phyloP scores from a whole-genome alignment of 805 yeast genomes.

The Nakazawaea holstii region DNA sequence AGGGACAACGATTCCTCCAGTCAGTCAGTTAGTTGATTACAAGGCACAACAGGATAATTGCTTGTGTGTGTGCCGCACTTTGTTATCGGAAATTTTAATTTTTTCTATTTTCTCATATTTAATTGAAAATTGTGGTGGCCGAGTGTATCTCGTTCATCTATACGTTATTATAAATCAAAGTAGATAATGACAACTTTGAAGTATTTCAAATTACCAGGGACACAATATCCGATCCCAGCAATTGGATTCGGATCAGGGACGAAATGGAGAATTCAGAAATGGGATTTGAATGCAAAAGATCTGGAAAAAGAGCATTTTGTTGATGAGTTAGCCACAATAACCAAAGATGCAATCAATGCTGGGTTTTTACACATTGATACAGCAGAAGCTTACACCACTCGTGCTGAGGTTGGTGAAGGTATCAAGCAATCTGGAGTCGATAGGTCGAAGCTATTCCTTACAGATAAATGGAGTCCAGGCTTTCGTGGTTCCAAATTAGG shows the following conservation, averaged over 20 bases:
- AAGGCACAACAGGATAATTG: no score
- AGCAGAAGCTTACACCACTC: constrained; percentile 64
- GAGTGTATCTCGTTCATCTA: no score
- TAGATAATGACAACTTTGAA: not conserved
- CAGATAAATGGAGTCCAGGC: constrained; percentile 53
- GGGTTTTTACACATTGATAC: constrained; percentile 63
- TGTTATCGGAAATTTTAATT: no score
- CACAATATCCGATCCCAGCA: constrained; percentile 31
- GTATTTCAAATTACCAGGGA: constrained; percentile 19
- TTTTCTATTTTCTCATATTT: no score
- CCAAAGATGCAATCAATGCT: constrained; percentile 39
- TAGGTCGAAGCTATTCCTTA: constrained; percentile 50
- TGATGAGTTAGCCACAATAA: constrained; percentile 39
- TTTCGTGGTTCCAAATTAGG: constrained; percentile 23
- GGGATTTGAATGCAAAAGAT: constrained; percentile 15
- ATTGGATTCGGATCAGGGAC: constrained; percentile 61
- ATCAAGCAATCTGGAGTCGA: constrained; percentile 33
- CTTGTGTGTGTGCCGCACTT: no score
- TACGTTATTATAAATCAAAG: not conserved
- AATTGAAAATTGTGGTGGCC: no score
- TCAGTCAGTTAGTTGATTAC: no score
- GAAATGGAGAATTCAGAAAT: constrained; percentile 39
- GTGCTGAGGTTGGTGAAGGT: constrained; percentile 53
- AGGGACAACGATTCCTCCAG: no score
- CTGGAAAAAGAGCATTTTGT: constrained; percentile 16